Evolutionary conservation across 1,284 basidiomycete species (phyloP).

Genomic region (Porogramme epimiltina): DNA sequence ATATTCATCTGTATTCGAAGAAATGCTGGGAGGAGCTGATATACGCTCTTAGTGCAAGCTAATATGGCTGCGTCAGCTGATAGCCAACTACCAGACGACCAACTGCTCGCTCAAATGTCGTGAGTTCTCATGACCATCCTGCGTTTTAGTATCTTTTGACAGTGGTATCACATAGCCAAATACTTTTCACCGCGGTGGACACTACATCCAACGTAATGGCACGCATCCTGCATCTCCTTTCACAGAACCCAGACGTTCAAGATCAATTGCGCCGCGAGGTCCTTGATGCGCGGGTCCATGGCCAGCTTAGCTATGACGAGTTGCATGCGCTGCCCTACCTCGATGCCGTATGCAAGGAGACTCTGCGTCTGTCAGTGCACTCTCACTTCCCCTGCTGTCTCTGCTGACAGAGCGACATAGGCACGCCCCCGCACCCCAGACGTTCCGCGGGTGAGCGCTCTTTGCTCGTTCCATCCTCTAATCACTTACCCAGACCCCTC

Average conservation of each 20-base stretch:
- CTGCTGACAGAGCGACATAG: too few species aligned
- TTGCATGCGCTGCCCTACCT: slow-evolving; percentile 35
- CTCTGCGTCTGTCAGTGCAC: slow-evolving; percentile 26
- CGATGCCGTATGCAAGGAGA: slow-evolving; percentile 35
- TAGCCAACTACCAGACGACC: slow-evolving; percentile 28
- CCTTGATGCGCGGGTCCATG: slow-evolving; percentile 13
- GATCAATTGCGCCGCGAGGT: slow-evolving; percentile 24
- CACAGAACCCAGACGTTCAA: slow-evolving; percentile 8
- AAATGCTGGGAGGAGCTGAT: too few species aligned
- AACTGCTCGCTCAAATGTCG: slow-evolving; percentile 31
- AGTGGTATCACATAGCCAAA: background rate
- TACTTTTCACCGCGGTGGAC: slow-evolving; percentile 28
- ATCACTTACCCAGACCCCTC: background rate
- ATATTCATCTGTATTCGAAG: background rate
- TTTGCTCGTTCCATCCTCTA: too few species aligned
- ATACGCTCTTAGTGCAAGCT: slow-evolving; percentile 18
- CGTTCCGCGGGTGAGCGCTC: slow-evolving; percentile 6
- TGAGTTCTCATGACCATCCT: slow-evolving; percentile 8
- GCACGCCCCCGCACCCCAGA: slow-evolving; percentile 1
- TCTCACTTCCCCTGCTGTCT: background rate
- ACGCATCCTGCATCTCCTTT: slow-evolving; percentile 27
- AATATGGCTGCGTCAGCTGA: slow-evolving; percentile 23
- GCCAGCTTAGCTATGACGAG: slow-evolving; percentile 27
- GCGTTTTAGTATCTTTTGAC: background rate
- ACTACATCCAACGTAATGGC: slow-evolving; percentile 29